phyloP scores from a whole-genome alignment of 2,329 filamentous ascomycete species.

The Sarocladium strictum region DNA sequence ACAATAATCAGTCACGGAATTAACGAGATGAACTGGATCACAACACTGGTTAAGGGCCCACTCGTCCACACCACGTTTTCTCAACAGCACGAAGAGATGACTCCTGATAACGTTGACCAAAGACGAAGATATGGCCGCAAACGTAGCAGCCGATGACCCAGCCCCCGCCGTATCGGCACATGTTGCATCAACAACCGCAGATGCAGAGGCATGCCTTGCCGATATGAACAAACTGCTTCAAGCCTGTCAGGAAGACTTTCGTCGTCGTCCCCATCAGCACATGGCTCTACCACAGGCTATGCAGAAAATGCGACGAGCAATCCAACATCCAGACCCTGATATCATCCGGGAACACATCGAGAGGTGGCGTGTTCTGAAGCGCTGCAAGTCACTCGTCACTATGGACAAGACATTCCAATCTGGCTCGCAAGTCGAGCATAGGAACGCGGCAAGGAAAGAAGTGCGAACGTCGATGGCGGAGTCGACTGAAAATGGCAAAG shows the following conservation, averaged over 20 bases:
- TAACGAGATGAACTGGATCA: too few relatives aligned
- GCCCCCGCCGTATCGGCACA: too few relatives aligned
- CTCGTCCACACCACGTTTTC: too few relatives aligned
- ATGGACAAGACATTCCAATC: conserved; percentile 27
- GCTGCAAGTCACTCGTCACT: conserved; percentile 23
- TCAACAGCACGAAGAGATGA: background rate
- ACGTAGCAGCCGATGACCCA: too few relatives aligned
- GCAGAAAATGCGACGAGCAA: conserved; percentile 5
- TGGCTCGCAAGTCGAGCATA: conserved; percentile 15
- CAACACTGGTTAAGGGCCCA: too few relatives aligned
- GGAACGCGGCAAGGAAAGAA: conserved; percentile 17
- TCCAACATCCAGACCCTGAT: background rate
- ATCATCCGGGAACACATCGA: background rate
- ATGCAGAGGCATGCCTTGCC: background rate
- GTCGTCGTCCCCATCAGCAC: background rate
- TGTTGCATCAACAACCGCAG: background rate
- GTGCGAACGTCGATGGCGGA: conserved; percentile 17
- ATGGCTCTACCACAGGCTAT: conserved; percentile 9
- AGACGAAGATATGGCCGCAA: background rate
- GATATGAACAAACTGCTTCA: background rate
- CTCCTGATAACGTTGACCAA: background rate
- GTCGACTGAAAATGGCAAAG: background rate
- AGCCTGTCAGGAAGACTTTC: background rate
- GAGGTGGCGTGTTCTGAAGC: conserved; percentile 27
- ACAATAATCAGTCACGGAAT: too few relatives aligned